A percentile compares a stretch with the other conserved stretches of the same genome.
These are phyloP conservation scores for Diplotaxis tenuifolia DNA, from an alignment of 345 rosid genomes.

Conservation along the genomic window DNA sequence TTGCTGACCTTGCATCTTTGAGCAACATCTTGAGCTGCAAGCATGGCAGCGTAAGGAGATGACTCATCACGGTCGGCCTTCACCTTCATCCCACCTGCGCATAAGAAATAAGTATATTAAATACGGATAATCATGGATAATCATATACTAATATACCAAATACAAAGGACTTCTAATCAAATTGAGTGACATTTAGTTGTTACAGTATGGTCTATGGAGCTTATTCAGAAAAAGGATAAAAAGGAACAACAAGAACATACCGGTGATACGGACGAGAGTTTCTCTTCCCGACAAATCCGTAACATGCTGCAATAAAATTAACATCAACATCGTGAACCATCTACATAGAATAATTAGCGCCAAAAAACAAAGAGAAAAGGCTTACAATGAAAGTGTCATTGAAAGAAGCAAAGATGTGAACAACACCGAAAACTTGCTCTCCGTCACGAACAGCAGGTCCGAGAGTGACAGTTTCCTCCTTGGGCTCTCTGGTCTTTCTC, in stretches of 20 bases:
- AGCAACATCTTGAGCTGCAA: conserved; percentile 83
- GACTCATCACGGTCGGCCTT: conserved; percentile 90
- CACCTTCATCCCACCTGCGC: conserved; percentile 88
- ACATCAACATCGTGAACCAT: neutral
- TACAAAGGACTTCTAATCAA: neutral
- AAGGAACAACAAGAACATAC: conserved; percentile 29
- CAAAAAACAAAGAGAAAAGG: neutral
- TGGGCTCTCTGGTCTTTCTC: conserved; percentile 75
- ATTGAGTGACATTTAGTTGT: neutral
- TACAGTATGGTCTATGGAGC: neutral
- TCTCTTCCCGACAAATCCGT: conserved; percentile 88
- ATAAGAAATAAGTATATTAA: neutral
- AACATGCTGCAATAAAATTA: conserved; percentile 56
- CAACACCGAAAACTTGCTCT: conserved; percentile 76
- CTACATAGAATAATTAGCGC: neutral
- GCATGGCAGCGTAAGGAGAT: conserved; percentile 92
- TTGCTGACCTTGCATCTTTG: conserved; percentile 68
- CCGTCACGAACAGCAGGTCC: conserved; percentile 80
- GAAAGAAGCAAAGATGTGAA: conserved; percentile 74
- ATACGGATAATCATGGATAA: neutral
- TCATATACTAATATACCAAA: neutral
- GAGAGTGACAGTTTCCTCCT: conserved; percentile 69
- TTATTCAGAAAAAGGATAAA: neutral
- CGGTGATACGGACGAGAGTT: conserved; percentile 81
- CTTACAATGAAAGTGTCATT: conserved; percentile 75